Conservation (phyloP, 1,284 basidiomycete genomes). For the Entoloma clypeatum region DNA sequence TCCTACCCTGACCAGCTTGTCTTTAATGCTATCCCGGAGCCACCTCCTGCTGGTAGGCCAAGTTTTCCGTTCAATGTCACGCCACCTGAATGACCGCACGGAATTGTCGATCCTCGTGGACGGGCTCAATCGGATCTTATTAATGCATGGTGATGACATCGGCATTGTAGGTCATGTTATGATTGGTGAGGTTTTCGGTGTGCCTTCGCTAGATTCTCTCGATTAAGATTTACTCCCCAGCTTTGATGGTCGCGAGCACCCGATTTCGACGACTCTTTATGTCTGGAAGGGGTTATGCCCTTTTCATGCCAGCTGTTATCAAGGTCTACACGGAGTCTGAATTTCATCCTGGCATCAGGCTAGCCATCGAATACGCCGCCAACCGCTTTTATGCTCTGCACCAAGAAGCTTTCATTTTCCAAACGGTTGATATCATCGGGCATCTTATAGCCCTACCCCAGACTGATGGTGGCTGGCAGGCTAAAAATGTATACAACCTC, state of each 20-base stretch:
- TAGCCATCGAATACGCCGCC: constrained; percentile 69
- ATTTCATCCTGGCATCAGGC: constrained; percentile 49
- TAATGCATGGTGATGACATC: constrained; percentile 66
- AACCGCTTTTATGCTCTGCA: constrained; percentile 76
- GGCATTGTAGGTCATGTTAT: constrained; percentile 69
- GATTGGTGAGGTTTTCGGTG: constrained; percentile 46
- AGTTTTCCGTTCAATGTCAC: constrained; percentile 70
- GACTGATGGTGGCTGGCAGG: constrained; percentile 48
- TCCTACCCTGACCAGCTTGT: constrained; percentile 33
- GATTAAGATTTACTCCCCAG: constrained; percentile 27
- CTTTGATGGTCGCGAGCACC: constrained; percentile 70
- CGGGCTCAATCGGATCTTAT: constrained; percentile 64
- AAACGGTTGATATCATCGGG: constrained; percentile 62
- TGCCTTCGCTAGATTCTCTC: constrained; percentile 1
- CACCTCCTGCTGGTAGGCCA: constrained; percentile 69
- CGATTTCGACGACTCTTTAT: constrained; percentile 73
- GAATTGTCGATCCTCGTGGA: constrained; percentile 69
- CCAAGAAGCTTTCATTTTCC: constrained; percentile 73
- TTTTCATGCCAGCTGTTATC: constrained; percentile 68
- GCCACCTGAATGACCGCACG: constrained; percentile 71
- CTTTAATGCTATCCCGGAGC: constrained; percentile 62
- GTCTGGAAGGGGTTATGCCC: constrained; percentile 64
- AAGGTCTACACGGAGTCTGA: constrained; percentile 65
- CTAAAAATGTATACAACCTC: constrained; percentile 48
- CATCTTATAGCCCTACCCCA: constrained; percentile 50